A percentile compares a stretch with the other conserved stretches of the same genome.
phyloP scores from a whole-genome alignment of 768 basidiomycete genomes.

The Coprinopsis marcescibilis region DNA sequence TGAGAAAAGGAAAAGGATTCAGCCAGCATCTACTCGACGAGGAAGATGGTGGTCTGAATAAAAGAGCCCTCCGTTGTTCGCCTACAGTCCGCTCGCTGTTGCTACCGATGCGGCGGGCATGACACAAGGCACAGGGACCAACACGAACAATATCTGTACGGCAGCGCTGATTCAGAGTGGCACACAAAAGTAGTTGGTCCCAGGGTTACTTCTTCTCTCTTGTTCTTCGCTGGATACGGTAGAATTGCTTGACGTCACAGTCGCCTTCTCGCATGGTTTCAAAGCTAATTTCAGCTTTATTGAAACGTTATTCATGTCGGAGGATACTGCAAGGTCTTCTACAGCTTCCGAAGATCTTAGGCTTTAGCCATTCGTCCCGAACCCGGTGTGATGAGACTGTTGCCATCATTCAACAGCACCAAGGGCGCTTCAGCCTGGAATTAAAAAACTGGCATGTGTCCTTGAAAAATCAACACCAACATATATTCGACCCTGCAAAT shows the following conservation, averaged over 20 bases:
- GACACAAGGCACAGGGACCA: conserved; percentile 5
- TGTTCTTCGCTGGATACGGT: too few relatives aligned
- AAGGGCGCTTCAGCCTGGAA: too few relatives aligned
- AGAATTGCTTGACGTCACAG: too few relatives aligned
- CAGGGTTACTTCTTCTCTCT: too few relatives aligned
- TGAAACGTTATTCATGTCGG: not conserved
- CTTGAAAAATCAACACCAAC: too few relatives aligned
- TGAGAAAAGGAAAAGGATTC: conserved; percentile 1
- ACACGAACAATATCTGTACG: too few relatives aligned
- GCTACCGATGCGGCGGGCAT: conserved; percentile 6
- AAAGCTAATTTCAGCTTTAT: not conserved
- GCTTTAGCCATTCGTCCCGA: too few relatives aligned
- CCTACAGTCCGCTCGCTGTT: conserved; percentile 6
- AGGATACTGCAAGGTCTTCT: not conserved
- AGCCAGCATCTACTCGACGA: conserved; percentile 5
- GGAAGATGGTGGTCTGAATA: conserved; percentile 13
- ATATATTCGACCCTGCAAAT: too few relatives aligned
- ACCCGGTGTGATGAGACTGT: not conserved
- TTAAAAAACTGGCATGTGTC: too few relatives aligned
- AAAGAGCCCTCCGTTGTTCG: conserved; percentile 2
- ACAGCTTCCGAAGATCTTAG: not conserved
- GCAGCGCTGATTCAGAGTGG: too few relatives aligned
- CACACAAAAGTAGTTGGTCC: too few relatives aligned
- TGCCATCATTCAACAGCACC: not conserved
- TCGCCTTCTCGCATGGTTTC: too few relatives aligned